Evolutionary conservation across 371 early-diverging fungal species (phyloP).

Genomic region (Chytridium lagenaria): DNA sequence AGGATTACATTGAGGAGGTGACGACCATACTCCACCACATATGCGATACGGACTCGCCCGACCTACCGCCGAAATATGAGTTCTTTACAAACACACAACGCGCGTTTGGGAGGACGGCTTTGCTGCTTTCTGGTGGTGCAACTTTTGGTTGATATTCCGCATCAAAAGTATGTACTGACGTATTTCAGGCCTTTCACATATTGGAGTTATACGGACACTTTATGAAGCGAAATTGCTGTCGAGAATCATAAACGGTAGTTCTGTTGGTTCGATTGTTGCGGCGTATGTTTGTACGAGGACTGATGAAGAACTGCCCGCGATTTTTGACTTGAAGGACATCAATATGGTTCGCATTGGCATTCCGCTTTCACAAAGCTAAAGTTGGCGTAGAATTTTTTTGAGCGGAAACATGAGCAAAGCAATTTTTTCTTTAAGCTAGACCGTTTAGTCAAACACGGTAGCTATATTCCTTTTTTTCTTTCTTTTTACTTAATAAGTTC

Average conservation of each 20-base stretch:
- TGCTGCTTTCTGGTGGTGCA: conserved; percentile 89
- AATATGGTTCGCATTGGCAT: conserved; percentile 54
- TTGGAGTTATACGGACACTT: conserved; percentile 82
- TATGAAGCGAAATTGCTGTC: conserved; percentile 77
- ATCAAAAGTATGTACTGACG: too few relatives aligned
- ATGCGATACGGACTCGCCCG: conserved; percentile 63
- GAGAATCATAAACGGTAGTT: conserved; percentile 87
- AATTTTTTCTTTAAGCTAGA: conserved; percentile 54
- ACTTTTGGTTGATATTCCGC: conserved; percentile 68
- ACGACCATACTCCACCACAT: conserved; percentile 74
- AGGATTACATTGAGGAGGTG: conserved; percentile 83
- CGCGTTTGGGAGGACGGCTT: conserved; percentile 87
- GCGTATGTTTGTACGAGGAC: conserved; percentile 81
- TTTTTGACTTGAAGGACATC: conserved; percentile 64
- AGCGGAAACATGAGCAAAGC: conserved; percentile 49
- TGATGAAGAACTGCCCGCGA: conserved; percentile 74
- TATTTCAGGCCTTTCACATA: conserved; percentile 63
- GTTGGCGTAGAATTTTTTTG: conserved; percentile 54
- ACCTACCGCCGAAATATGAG: conserved; percentile 64
- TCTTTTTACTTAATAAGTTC: neutral
- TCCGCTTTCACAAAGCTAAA: neutral
- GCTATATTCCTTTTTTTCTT: neutral
- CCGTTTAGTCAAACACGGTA: conserved; percentile 73
- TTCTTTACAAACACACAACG: conserved; percentile 84
- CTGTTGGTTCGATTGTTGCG: conserved; percentile 90